phyloP scores from a whole-genome alignment of 2,329 filamentous ascomycete species.

The Alternaria conjuncta region DNA sequence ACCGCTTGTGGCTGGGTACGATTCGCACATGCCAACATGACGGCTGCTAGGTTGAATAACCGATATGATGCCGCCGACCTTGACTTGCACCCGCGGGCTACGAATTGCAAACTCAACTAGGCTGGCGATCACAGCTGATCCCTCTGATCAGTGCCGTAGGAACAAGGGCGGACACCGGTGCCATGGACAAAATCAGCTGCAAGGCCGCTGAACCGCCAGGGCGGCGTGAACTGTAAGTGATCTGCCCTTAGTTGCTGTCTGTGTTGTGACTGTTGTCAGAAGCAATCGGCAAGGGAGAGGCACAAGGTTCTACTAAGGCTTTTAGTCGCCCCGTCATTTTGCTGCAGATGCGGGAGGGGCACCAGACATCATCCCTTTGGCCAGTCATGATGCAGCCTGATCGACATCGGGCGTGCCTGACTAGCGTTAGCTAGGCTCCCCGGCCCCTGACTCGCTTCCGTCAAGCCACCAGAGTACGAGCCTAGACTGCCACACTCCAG shows the following conservation, averaged over 20 bases:
- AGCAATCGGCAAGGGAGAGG: constrained; percentile 1
- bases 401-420: constrained; percentile 32
- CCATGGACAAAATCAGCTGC: background rate
- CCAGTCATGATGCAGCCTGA: constrained; percentile 26
- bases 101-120: background rate
- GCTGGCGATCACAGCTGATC: constrained; percentile 2
- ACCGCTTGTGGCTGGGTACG: constrained; percentile 11
- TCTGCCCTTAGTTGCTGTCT: background rate
- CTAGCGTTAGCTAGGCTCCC: constrained; percentile 32
- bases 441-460: constrained; percentile 16
- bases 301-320: background rate
- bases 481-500: constrained; percentile 23
- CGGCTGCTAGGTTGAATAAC: constrained; percentile 5
- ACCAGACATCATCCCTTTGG: constrained; percentile 17
- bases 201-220: constrained; percentile 5
- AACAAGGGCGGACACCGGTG: background rate
- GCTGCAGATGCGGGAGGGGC: constrained; percentile 24
- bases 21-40: constrained; percentile 4
- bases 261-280: background rate
- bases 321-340: constrained; percentile 20
- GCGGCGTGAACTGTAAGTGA: background rate
- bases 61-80: constrained; percentile 9
- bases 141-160: background rate
- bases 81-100: background rate
- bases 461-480: constrained; percentile 25